Evolutionary conservation across 2,329 filamentous ascomycete species (phyloP).

Genomic region (Geoglossum cookeanum): DNA sequence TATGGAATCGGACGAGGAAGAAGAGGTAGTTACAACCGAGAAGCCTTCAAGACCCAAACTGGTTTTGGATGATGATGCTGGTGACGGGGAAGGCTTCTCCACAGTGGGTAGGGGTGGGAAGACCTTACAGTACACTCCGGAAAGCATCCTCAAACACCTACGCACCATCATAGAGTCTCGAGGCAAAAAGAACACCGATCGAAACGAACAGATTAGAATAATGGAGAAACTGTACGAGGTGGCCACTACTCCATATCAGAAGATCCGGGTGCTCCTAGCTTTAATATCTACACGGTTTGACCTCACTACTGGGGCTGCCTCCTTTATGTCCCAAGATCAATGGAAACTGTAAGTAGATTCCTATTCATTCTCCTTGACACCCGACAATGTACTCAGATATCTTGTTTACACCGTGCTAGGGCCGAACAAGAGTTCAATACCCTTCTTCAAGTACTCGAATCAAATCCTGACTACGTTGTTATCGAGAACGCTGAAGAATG

Average conservation of each 20-base stretch:
- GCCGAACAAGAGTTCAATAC: conserved; percentile 71
- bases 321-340: conserved; percentile 84
- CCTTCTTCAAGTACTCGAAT: conserved; percentile 61
- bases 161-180: conserved; percentile 83
- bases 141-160: conserved; percentile 96
- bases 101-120: conserved; percentile 80
- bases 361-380: background rate
- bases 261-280: conserved; percentile 77
- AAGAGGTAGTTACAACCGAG: conserved; percentile 33
- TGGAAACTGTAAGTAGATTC: conserved; percentile 52
- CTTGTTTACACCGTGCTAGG: conserved; percentile 12
- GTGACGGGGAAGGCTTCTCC: conserved; percentile 71
- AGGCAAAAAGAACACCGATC: conserved; percentile 98
- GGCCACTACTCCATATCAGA: conserved; percentile 77
- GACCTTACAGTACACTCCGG: conserved; percentile 77
- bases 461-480: conserved; percentile 64
- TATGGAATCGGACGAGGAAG: conserved; percentile 70
- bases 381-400: background rate
- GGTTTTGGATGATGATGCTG: conserved; percentile 30
- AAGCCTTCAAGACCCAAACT: conserved; percentile 22
- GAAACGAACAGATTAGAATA: conserved; percentile 79
- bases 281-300: conserved; percentile 91
- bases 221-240: conserved; percentile 96
- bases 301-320: conserved; percentile 56
- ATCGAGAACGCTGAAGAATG: conserved; percentile 89